Evolutionary conservation across 306 rosid genomes (phyloP), one percentile per base, ranked within the genome.

Genomic region (Begonia loranthoides): DNA sequence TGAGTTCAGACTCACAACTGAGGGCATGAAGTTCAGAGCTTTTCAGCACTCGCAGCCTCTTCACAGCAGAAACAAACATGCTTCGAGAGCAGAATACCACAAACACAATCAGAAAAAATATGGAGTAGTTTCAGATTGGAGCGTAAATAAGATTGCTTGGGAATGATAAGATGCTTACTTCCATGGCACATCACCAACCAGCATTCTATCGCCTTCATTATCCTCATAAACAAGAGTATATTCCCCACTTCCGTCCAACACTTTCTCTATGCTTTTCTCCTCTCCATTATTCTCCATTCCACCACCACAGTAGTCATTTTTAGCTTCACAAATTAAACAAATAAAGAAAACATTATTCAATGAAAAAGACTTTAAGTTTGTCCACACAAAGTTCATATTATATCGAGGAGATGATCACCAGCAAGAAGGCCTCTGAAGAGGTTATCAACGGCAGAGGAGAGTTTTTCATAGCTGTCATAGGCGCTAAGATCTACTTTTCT

Each of bases 121-220:
- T 28, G 3, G 1, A 28, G 36, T 28, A 28, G 36, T 28, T 28
- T 28, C 50, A 65, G 65, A 51, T 41, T 62, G 56, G 4, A 39
- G 41, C 45, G 47, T 58, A 15, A 71, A 1, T 62, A 16, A n/a
- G n/a, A n/a, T n/a, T n/a, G n/a, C n/a, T n/a, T n/a, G 48, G 43
- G 43, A 61, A 56, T 49, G 70, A 61, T 63, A 60, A 74, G 66
- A 69, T 70, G 74, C 95, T 80, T 90, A 90, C 97, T 74, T 70
- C 97, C 97, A 89, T 4, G 97, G 95, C 60, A 89, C 97, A 78
- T 89, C 97, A 51, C 95, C 95, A 71, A 78, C 94, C 41, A 90
- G 97, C 89, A 90, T 83, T 65, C 68, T 62, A 75, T 85, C 92
- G 56, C 97, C 97, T 80, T 90, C 92, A 16, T 80, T 76, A 67